These are phyloP conservation scores for Zhuliangozyma parablackwelliae DNA, from an alignment of 1,139 yeast species.

Conservation along the genomic window DNA sequence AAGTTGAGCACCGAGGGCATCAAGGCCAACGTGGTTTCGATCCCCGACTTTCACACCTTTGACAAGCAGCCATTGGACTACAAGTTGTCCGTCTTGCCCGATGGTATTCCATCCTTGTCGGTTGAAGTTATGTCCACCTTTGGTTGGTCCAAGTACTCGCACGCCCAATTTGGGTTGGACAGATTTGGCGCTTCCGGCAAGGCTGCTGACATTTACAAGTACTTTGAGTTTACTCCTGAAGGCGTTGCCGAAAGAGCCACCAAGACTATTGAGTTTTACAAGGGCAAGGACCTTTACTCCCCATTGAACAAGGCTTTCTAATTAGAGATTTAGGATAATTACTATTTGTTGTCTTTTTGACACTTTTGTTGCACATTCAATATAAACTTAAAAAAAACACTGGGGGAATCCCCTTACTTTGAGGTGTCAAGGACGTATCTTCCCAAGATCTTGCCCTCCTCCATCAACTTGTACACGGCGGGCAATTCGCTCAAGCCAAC, in stretches of 20 bases:
- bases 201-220: slow-evolving; percentile 76
- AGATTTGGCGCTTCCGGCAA: slow-evolving; percentile 98
- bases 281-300: slow-evolving; percentile 67
- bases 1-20: slow-evolving; percentile 59
- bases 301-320: slow-evolving; percentile 80
- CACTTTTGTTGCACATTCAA: no score
- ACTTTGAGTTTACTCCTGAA: slow-evolving; percentile 88
- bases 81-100: slow-evolving; percentile 84
- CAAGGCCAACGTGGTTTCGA: slow-evolving; percentile 78
- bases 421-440: slow-evolving; percentile 62
- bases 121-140: slow-evolving; percentile 90
- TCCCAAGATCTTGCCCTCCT: slow-evolving; percentile 67
- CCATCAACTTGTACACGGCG: slow-evolving; percentile 61
- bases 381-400: no score
- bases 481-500: slow-evolving; percentile 62
- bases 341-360: no score
- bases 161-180: slow-evolving; percentile 94
- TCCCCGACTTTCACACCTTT: slow-evolving; percentile 92
- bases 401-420: no score
- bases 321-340: no score
- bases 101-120: slow-evolving; percentile 88
- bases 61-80: slow-evolving; percentile 79
- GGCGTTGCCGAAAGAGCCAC: slow-evolving; percentile 86
- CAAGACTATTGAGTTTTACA: slow-evolving; percentile 77
- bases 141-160: slow-evolving; percentile 96